These are phyloP conservation scores for Areca catechu DNA, from an alignment of 176 grass and related monocot species.

Conservation along the genomic window DNA sequence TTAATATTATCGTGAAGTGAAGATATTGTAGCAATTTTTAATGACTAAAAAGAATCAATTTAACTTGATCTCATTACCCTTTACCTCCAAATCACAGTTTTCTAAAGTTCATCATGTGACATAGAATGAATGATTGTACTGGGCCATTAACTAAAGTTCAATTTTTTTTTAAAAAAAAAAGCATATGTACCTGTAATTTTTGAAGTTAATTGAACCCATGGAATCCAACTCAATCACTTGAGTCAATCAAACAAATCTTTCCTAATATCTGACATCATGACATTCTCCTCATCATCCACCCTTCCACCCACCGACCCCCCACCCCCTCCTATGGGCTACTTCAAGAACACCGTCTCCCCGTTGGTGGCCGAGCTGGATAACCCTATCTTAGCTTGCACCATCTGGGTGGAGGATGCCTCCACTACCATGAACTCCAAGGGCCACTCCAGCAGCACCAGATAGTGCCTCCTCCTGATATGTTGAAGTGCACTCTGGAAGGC, in stretches of 20 bases:
- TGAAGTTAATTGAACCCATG: too few species aligned
- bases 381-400: constrained; percentile 43
- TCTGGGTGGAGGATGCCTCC: constrained; percentile 45
- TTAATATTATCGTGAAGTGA: too few species aligned
- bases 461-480: constrained; percentile 22
- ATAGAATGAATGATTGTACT: too few species aligned
- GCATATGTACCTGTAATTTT: too few species aligned
- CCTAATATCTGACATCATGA: constrained; percentile 44
- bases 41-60: too few species aligned
- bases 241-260: constrained; percentile 50
- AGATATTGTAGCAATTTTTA: too few species aligned
- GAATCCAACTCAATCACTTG: too few species aligned
- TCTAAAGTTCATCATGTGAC: too few species aligned
- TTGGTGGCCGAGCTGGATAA: constrained; percentile 46
- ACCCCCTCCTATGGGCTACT: constrained; percentile 30
- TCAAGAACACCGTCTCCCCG: constrained; percentile 57
- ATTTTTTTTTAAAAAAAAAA: too few species aligned
- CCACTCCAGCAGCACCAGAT: background rate
- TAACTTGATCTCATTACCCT: too few species aligned
- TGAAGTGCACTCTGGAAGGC: constrained; percentile 16
- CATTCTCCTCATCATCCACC: constrained; percentile 29
- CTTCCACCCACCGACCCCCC: constrained; percentile 9
- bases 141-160: too few species aligned
- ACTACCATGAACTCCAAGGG: background rate
- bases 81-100: too few species aligned